A percentile compares a stretch with the other conserved stretches of the same genome.
Evolutionary conservation across 176 grass and related monocot genomes (phyloP).

Genomic region (Pontederia paniculata): DNA sequence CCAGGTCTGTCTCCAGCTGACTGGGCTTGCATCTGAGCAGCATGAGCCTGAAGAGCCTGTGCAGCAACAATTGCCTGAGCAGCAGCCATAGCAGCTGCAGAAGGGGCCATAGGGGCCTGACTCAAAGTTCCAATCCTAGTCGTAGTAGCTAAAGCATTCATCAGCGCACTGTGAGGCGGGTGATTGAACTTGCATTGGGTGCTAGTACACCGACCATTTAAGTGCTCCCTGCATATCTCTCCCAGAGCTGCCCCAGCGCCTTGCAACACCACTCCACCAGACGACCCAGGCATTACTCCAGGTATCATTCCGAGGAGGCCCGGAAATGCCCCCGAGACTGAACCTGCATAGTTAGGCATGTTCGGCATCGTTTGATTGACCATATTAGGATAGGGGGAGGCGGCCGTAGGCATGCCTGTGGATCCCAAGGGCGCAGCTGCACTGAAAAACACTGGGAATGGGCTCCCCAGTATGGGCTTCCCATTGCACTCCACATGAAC

Average conservation of each 20-base stretch:
- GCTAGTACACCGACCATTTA: constrained; percentile 59
- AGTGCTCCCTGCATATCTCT: constrained; percentile 75
- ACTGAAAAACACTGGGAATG: constrained; percentile 97
- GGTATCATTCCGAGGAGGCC: constrained; percentile 45
- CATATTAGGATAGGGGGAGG: constrained; percentile 52
- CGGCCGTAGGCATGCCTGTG: neutral
- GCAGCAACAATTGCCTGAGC: constrained; percentile 97
- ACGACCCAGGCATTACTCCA: constrained; percentile 26
- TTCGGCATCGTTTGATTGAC: constrained; percentile 98
- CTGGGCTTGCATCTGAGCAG: constrained; percentile 54
- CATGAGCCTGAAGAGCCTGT: constrained; percentile 75
- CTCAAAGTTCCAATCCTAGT: constrained; percentile 51
- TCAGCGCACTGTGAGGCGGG: constrained; percentile 68
- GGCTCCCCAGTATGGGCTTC: constrained; percentile 59
- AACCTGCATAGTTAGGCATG: constrained; percentile 82
- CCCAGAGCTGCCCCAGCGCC: constrained; percentile 68
- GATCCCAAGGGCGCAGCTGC: constrained; percentile 14
- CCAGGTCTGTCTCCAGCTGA: constrained; percentile 34
- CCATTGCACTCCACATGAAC: constrained; percentile 57
- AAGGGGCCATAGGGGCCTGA: constrained; percentile 62
- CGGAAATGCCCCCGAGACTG: constrained; percentile 43
- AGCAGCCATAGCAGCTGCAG: constrained; percentile 85
- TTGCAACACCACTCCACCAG: constrained; percentile 65
- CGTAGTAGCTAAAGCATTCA: constrained; percentile 52
- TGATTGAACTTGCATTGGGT: constrained; percentile 57